Base-by-base conservation (phyloP, 192 early-diverging fungal species). In the Backusella morwellensis region DNA sequence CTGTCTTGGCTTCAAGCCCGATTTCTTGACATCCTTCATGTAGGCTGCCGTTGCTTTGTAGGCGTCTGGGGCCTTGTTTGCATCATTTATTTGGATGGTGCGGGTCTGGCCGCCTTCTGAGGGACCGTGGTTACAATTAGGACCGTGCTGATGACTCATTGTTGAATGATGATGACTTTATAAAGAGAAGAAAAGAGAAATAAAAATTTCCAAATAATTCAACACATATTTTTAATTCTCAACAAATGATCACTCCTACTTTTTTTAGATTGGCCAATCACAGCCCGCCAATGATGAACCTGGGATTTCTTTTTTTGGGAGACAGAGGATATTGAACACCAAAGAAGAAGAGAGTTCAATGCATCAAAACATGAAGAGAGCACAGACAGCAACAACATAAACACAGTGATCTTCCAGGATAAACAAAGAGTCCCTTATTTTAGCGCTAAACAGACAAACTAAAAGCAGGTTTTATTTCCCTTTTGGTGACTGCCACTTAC, bases 1-100 rank as follows among this genome's bases (percentile, higher is more conserved):
- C 78, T 95, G 90, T 80, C 93, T 89, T 44, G 91, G 85, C 72
- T 91, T 94, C 68, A 98, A 78, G 19, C 93, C 88, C 0, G 93
- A 92, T 42, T 94, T 86, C 36, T 83, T 86, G 8, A 85, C 82
- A 80, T 86, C 89, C 70, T 92, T 81, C 23, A 99, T 86, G 73
- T 90, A 99, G 73, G 92, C 88, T 26, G 93, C 96, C 2, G 75
- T 78, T 3, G 69, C 54, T 32, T 76, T 74, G 6, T 77, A 75
- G 32, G 73, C 52, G 17, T 75, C 44, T n/a, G 81, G 71, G n/a
- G 81, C 81, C 52, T 77, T 73, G 23, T 72, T 75, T 19, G 81
- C 77, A 21, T 83, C 81, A 17, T 35, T 42, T 1, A 79, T 63
- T 4, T 76, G 70, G 40, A 83, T 73, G 0, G 68, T 67, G 23